Evolutionary conservation across 2,329 filamentous ascomycete species (phyloP), one percentile per base, ranked within the genome.

Genomic region (Penicillium expansum): DNA sequence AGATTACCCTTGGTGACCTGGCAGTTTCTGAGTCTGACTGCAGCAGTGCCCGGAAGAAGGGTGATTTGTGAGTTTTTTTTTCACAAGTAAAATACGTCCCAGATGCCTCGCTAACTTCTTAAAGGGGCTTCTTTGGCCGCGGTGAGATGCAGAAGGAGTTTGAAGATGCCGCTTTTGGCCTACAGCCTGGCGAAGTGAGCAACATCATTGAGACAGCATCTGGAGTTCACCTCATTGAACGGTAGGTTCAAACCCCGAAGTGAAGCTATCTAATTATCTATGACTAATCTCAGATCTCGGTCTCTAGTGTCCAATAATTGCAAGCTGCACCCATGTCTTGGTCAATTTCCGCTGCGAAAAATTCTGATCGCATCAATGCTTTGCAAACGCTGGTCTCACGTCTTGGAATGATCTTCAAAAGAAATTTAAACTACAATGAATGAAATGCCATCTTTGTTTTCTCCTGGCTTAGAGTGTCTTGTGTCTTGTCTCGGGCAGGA

Each of bases 81-180:
- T 29, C 8, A 5, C 2, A 18, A 9, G 3, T 22, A 7, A 7
- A 8, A 10, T 6, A n/a, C 1, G 29, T n/a, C 24, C 22, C 39
- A 6, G 1, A n/a, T 47, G 32, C 39, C 11, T 52, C 30, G 61
- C 48, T 37, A 20, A 35, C 14, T 32, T 3, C 33, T 53, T 49
- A 18, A 39, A 88, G 85, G 62, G 94, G 94, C 20, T 96, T 92
- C 76, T 99, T 99, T 75, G 92, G 91, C 55, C 87, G 84, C 68
- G 91, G 92, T 29, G 93, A 97, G 70, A 99, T 99, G 94, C 94
- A 99, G 75, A 93, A 92, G 80, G 93, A 97, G 77, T 99, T 99
- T 71, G 94, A 99, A 78, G 91, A 97, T 55, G 92, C 92, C 5
- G 89, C 94, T 1, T 99, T 99, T 77, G 87, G 84, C n/a, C 81